Base-by-base conservation (phyloP, 441 rosid species). In the Erodium texanum region DNA sequence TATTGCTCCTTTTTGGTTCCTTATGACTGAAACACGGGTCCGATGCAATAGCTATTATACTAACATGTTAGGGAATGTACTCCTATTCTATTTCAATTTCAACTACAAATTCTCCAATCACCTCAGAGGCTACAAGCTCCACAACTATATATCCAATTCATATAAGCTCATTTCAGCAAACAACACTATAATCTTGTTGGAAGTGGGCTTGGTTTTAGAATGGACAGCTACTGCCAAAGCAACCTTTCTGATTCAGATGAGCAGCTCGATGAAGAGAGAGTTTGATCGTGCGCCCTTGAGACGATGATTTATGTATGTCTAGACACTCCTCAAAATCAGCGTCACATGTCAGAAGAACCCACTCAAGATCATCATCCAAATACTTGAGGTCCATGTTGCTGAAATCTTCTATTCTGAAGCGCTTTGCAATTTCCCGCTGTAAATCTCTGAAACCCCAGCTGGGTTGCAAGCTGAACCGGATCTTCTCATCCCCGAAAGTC, bases 291-390 rank as follows among this genome's bases (percentile, higher is more conserved):
- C 71, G 80, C 67, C 75, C 77, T 68, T 71, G 81, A 19, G 79
- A 79, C 11, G 45, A 38, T 72, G 77, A 72, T 75, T 79, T 84
- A 72, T 85, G 61, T 62, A 93, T 78, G 67, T 93, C 96, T 24
- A 82, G 79, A 67, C 98, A 93, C 78, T 93, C 98, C 81, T 90
- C 96, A 6, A 93, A 87, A 71, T 93, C 97, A 0, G 85, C 89
- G 70, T 93, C 94, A 68, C 98, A 90, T 29, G 96, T 90, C 82
- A 90, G 77, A 66, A 90, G 94, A 63, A 93, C 96, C 97, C 97
- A 93, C 61, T 93, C 98, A 3, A 61, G 29, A 71, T 93, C 96
- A 75, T 90, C 96, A 56, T 93, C 98, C 79, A 93, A 65, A 76
- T 89, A 93, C 81, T 90, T 90, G 73, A 93, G 87, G 71, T 83